A percentile compares a stretch with the other conserved stretches of the same genome.
phyloP scores from a whole-genome alignment of 2,329 filamentous ascomycete species.

The Colletotrichum aenigma region DNA sequence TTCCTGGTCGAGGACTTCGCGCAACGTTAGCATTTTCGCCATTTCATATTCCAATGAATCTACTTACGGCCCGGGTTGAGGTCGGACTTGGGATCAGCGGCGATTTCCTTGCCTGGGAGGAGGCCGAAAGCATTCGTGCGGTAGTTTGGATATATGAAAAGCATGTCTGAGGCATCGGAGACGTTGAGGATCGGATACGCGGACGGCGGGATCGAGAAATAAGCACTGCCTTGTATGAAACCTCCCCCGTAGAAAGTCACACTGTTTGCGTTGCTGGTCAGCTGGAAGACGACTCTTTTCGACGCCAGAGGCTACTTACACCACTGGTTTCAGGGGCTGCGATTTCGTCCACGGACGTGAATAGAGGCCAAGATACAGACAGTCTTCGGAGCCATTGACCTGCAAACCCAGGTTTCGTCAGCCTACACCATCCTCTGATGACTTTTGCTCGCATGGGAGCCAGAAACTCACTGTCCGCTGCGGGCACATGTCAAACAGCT shows the following conservation, averaged over 20 bases:
- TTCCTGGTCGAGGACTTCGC: slow-evolving; percentile 36
- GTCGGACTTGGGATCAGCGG: slow-evolving; percentile 45
- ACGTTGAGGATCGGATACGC: slow-evolving; percentile 64
- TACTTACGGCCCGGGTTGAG: slow-evolving; percentile 46
- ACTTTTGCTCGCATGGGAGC: neutral
- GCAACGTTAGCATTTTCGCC: neutral
- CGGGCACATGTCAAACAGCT: slow-evolving; percentile 61
- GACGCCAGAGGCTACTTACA: slow-evolving; percentile 27
- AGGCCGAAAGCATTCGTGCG: slow-evolving; percentile 63
- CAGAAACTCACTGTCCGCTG: slow-evolving; percentile 51
- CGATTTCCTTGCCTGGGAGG: slow-evolving; percentile 52
- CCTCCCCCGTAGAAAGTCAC: slow-evolving; percentile 49
- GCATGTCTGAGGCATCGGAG: slow-evolving; percentile 51
- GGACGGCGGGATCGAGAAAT: slow-evolving; percentile 58
- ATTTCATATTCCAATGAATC: neutral
- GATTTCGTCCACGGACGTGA: slow-evolving; percentile 56
- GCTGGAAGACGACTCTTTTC: neutral
- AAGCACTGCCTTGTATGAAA: slow-evolving; percentile 62
- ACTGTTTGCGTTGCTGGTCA: neutral
- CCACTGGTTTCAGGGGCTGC: slow-evolving; percentile 56
- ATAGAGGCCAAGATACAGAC: slow-evolving; percentile 65
- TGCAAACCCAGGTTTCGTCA: slow-evolving; percentile 4
- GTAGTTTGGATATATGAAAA: slow-evolving; percentile 54
- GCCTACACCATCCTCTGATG: neutral
- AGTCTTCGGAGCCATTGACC: slow-evolving; percentile 62